phyloP scores from a whole-genome alignment of 352 stramenopile genomes.

The Phytophthora sp. region DNA sequence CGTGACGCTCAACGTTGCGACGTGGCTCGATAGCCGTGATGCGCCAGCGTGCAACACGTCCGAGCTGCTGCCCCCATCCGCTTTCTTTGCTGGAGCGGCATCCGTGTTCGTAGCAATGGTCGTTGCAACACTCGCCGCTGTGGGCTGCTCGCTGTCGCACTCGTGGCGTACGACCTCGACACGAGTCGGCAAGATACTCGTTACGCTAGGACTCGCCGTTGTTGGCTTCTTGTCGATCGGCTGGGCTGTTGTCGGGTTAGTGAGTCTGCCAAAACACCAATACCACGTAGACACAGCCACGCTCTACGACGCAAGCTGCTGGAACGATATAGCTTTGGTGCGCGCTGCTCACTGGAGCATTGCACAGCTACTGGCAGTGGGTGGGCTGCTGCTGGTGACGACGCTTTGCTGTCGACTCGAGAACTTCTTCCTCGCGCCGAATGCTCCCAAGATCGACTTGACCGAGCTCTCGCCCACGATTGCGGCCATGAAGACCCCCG shows the following conservation, averaged over 20 bases:
- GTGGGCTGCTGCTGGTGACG: conserved; percentile 39
- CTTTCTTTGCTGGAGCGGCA: conserved; percentile 35
- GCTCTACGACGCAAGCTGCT: conserved; percentile 1
- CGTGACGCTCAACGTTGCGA: conserved; percentile 16
- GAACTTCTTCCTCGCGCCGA: conserved; percentile 47
- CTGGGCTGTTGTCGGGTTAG: conserved; percentile 30
- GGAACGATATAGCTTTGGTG: conserved; percentile 9
- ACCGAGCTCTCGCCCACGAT: conserved; percentile 44
- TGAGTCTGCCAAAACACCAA: conserved; percentile 7
- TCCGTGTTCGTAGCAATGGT: conserved; percentile 33
- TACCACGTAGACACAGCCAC: neutral
- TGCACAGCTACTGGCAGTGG: conserved; percentile 39
- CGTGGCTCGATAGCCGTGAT: conserved; percentile 32
- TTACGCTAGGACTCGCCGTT: conserved; percentile 18
- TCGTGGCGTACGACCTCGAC: neutral
- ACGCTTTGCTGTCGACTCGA: conserved; percentile 67
- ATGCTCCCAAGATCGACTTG: conserved; percentile 37
- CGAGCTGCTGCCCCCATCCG: conserved; percentile 5
- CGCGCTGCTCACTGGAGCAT: conserved; percentile 25
- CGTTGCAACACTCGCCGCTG: conserved; percentile 7
- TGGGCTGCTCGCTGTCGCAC: conserved; percentile 7
- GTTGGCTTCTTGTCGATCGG: conserved; percentile 26
- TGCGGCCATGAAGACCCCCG: neutral
- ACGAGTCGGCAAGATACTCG: conserved; percentile 3
- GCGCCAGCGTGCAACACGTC: neutral